These are phyloP conservation scores for Jamesozyma rosinii DNA, from an alignment of 805 yeast genomes.

Conservation along the genomic window DNA sequence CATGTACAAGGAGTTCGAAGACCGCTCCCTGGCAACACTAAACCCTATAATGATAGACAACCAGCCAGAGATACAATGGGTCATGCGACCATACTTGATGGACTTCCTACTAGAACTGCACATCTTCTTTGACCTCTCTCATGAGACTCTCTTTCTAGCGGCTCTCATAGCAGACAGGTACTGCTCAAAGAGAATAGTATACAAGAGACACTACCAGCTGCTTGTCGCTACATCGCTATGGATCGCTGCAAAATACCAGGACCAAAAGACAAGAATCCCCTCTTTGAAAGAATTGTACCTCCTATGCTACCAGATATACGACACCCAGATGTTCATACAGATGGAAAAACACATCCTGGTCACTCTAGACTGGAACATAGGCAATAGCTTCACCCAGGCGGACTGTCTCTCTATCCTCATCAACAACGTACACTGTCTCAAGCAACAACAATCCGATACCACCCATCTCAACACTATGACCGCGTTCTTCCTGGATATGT, in stretches of 20 bases:
- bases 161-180: constrained; percentile 81
- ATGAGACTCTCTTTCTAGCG: constrained; percentile 77
- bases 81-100: constrained; percentile 72
- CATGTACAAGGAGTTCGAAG: neutral
- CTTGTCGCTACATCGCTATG: constrained; percentile 78
- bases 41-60: constrained; percentile 58
- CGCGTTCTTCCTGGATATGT: constrained; percentile 45
- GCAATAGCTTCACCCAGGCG: constrained; percentile 5
- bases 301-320: constrained; percentile 56
- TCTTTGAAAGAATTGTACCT: constrained; percentile 59
- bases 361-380: constrained; percentile 56
- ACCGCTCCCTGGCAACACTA: neutral
- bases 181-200: constrained; percentile 65
- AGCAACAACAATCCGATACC: neutral
- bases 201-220: constrained; percentile 71
- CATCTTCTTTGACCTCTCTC: constrained; percentile 67
- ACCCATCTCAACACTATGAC: constrained; percentile 23
- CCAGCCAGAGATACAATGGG: constrained; percentile 80
- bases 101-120: constrained; percentile 92
- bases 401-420: constrained; percentile 2
- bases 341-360: constrained; percentile 69
- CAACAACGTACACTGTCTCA: neutral
- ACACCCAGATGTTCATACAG: constrained; percentile 50
- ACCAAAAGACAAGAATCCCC: constrained; percentile 71
- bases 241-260: constrained; percentile 89